Conservation (phyloP, 352 stramenopile species). For the Blastocystis hominis region DNA sequence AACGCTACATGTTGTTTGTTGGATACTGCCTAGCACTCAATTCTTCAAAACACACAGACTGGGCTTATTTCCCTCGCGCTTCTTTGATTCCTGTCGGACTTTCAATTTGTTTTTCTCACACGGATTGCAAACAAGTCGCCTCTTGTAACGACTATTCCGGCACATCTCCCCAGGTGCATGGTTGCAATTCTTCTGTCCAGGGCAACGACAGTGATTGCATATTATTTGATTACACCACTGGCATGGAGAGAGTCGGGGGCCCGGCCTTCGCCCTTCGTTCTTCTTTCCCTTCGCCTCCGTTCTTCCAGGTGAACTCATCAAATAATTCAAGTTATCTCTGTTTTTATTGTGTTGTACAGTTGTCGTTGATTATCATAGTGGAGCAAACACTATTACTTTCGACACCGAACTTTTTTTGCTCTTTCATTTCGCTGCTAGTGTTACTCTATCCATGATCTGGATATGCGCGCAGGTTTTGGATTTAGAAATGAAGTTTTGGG, state of each 20-base stretch:
- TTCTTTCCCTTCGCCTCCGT: too few relatives aligned
- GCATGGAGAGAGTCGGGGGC: slow-evolving; percentile 12
- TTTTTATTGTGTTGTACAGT: not conserved
- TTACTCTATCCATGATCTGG: not conserved
- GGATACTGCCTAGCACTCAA: not conserved
- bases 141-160: slow-evolving; percentile 34
- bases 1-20: not conserved
- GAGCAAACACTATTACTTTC: not conserved
- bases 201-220: slow-evolving; percentile 50
- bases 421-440: not conserved
- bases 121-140: slow-evolving; percentile 48
- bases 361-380: not conserved
- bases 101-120: slow-evolving; percentile 56
- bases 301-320: not conserved
- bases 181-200: slow-evolving; percentile 33
- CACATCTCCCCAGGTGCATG: slow-evolving; percentile 53
- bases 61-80: not conserved
- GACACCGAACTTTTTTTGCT: not conserved
- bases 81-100: not conserved
- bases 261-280: not conserved
- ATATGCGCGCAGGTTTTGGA: too few relatives aligned
- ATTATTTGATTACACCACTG: slow-evolving; percentile 28
- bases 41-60: not conserved
- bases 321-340: not conserved
- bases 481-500: too few relatives aligned